These are phyloP conservation scores for Chlamydomonas schloesseri DNA, from an alignment of 139 green algal genomes.

Conservation along the genomic window DNA sequence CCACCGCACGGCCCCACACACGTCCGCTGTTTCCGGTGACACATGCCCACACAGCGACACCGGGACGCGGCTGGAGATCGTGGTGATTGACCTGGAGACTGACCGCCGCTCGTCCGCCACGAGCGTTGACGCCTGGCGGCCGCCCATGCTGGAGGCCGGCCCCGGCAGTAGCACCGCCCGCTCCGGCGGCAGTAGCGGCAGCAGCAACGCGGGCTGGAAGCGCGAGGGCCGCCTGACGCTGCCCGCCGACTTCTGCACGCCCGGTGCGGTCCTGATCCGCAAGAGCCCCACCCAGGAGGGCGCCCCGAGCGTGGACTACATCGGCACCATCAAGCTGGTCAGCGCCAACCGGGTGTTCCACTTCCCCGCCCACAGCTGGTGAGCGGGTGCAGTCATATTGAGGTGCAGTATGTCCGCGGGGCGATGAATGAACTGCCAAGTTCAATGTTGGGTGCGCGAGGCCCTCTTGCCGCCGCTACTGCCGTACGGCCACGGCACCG, in stretches of 20 bases:
- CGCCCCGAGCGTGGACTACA: conserved; percentile 12
- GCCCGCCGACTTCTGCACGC: not conserved
- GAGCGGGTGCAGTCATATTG: too few relatives aligned
- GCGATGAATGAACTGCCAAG: too few relatives aligned
- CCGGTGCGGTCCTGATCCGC: conserved; percentile 22
- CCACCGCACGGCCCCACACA: too few relatives aligned
- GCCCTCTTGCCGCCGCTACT: too few relatives aligned
- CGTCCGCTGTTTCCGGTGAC: too few relatives aligned
- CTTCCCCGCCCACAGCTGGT: too few relatives aligned
- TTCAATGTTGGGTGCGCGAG: too few relatives aligned
- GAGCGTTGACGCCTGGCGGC: not conserved
- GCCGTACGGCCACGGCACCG: too few relatives aligned
- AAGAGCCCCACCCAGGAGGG: not conserved
- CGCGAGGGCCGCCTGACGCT: conserved; percentile 19
- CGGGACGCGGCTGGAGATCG: not conserved
- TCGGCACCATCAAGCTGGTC: conserved; percentile 11
- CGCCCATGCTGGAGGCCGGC: not conserved
- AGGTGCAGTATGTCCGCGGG: too few relatives aligned
- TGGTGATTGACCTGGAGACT: not conserved
- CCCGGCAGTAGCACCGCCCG: not conserved
- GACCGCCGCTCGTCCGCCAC: not conserved
- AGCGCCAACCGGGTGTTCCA: not conserved
- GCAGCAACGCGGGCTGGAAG: not conserved
- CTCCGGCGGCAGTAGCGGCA: not conserved
- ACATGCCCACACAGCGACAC: not conserved